Base-by-base conservation (phyloP, 805 yeast species). In the Hanseniaspora lachancei region DNA sequence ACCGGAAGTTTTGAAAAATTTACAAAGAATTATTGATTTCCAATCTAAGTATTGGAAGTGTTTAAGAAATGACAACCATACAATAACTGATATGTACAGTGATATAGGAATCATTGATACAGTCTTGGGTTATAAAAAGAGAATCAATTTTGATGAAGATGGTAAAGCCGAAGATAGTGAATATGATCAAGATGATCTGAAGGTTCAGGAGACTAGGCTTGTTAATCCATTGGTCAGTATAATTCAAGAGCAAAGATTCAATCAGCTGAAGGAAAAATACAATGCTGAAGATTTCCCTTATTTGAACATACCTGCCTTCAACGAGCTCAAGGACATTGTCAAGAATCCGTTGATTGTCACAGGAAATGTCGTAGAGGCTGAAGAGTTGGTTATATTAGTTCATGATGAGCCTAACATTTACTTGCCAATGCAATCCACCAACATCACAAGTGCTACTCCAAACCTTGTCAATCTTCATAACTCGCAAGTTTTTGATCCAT, bases 11-110 rank as follows among this genome's bases (percentile, higher is more conserved):
- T 74, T 93, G 3, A 85, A 81, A 62, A 86, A 83, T 20, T 78
- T 93, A 20, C 87, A 85, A 60, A 84, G 85, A 62, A 97, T 93
- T 3, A 77, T 84, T 47, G 79, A 80, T 60, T 70, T 80, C 44
- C 98, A 93, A 66, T 80, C 95, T 0, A 79, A 79, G 62, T 89
- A 85, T 70, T 93, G 97, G 97, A 80, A 81, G 62, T 81, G 86
- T 54, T 77, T 93, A 70, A 77, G 77, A 61, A 59, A 53, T 39
- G 56, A 53, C 21, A 43, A 40, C 10, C 56, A 53, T 39, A 44
- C 18, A 6, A 46, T 53, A 24, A 43, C 50, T 20, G 42, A 32
- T 27, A 46, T 46, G 18, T 46, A 46, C 18, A 48, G 39, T 16
- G 43, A 53, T 18, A 44, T 53, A 9, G 46, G 49, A 1, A 35